Evolutionary conservation across 331 rosid species (phyloP).

Genomic region (Acacia pycnantha): DNA sequence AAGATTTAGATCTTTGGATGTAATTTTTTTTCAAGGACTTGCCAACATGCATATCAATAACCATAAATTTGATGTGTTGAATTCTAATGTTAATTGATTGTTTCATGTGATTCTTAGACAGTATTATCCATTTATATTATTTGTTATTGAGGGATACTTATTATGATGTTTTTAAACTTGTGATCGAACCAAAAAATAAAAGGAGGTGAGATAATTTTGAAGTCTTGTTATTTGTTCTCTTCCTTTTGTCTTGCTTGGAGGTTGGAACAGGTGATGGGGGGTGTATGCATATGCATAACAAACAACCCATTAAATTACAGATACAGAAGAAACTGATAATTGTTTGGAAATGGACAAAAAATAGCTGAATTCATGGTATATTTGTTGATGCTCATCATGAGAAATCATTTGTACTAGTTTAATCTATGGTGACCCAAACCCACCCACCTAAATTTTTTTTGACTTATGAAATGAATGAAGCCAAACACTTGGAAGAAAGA

Average conservation of each 20-base stretch:
- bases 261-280: constrained; percentile 21
- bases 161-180: neutral
- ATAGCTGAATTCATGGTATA: constrained; percentile 28
- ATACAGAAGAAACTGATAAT: constrained; percentile 14
- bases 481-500: neutral
- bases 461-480: neutral
- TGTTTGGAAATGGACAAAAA: constrained; percentile 27
- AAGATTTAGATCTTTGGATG: neutral
- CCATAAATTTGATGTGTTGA: neutral
- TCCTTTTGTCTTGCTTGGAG: constrained; percentile 31
- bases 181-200: neutral
- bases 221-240: constrained; percentile 29
- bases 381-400: neutral
- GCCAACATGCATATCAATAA: neutral
- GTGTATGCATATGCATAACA: constrained; percentile 5
- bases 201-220: constrained; percentile 4
- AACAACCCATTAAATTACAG: constrained; percentile 36
- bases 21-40: neutral
- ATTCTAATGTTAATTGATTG: neutral
- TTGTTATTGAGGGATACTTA: neutral
- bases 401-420: constrained; percentile 18
- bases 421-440: constrained; percentile 12
- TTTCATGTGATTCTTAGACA: neutral
- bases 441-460: neutral
- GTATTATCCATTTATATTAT: neutral